Evolutionary conservation across 345 rosid species (phyloP).

Genomic region (Gossypioides kirkii): DNA sequence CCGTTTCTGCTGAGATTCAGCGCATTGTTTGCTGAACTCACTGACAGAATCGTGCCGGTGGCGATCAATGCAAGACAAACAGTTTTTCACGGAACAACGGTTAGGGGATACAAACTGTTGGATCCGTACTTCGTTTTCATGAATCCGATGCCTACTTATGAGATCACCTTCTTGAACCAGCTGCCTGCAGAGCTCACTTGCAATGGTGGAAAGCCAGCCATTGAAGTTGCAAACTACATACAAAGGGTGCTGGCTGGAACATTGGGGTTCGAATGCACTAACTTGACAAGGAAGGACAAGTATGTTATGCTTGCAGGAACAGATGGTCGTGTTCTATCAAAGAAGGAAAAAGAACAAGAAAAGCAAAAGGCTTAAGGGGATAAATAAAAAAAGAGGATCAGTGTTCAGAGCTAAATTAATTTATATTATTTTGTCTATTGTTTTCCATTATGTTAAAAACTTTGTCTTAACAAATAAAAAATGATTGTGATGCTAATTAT

Average conservation of each 20-base stretch:
- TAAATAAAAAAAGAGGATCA: background rate
- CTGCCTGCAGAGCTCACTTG: slow-evolving; percentile 72
- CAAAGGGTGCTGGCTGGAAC: slow-evolving; percentile 85
- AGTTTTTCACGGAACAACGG: slow-evolving; percentile 79
- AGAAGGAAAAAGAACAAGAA: slow-evolving; percentile 32
- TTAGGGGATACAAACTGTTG: slow-evolving; percentile 70
- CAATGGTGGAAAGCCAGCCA: slow-evolving; percentile 71
- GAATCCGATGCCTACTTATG: slow-evolving; percentile 84
- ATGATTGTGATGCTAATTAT: background rate
- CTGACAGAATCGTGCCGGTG: slow-evolving; percentile 81
- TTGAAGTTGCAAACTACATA: slow-evolving; percentile 83
- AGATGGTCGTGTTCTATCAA: slow-evolving; percentile 62
- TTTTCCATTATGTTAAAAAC: slow-evolving; percentile 1
- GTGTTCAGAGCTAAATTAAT: background rate
- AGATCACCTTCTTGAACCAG: slow-evolving; percentile 85
- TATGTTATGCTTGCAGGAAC: slow-evolving; percentile 90
- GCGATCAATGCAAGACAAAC: slow-evolving; percentile 76
- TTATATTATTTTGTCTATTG: slow-evolving; percentile 2
- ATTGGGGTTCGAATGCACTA: slow-evolving; percentile 85
- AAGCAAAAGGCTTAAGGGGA: slow-evolving; percentile 5
- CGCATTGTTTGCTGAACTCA: slow-evolving; percentile 84
- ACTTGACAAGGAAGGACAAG: slow-evolving; percentile 86
- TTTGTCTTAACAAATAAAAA: slow-evolving; percentile 3
- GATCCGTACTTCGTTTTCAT: slow-evolving; percentile 94
- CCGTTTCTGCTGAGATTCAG: slow-evolving; percentile 87